Base-by-base conservation (phyloP, 345 rosid species). In the Turnera subulata region DNA sequence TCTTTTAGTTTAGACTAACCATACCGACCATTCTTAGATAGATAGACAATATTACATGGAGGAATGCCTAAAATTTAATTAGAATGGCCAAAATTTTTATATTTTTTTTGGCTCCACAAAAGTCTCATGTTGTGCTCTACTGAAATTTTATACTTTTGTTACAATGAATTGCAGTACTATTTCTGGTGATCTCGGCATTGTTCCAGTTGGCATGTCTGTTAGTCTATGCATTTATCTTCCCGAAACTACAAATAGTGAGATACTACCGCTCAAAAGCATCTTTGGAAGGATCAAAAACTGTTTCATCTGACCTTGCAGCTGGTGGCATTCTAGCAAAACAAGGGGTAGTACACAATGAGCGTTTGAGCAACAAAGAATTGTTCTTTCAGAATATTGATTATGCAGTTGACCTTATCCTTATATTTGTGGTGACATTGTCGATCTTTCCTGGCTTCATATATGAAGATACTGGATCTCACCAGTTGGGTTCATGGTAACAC, bases 381-480 rank as follows among this genome's bases (percentile, higher is more conserved):
- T 52, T 88, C 43, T 0, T 62, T 11, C 66, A 66, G 72, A 91
- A 88, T 63, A 71, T 75, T 1, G 96, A 86, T 46, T 83, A 84
- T 58, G 86, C 78, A 9, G 32, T 86, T 5, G 82, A 72, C 45
- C 57, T 91, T 55, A 82, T 76, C 68, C 60, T 86, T 65, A 82
- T 84, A 49, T 91, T 77, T 32, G 75, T 63, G 10, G 69, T 88
- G 13, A 82, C 92, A 1, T 26, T 91, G 61, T 82, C 95, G 2
- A 88, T 91, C 70, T 88, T 91, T 64, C 95, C 94, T 0, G 96
- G 98, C 47, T 91, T 88, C 65, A 72, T 91, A 46, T 86, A 79
- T 5, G 95, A 91, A 69, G 82, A 85, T 64, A 88, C 92, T 7
- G 98, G 98, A 57, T 62, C 75, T n/a, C 95, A 91, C 58, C 22